Evolutionary conservation across 345 rosid species (phyloP), one percentile per base, ranked within the genome.

Genomic region (Adansonia digitata): DNA sequence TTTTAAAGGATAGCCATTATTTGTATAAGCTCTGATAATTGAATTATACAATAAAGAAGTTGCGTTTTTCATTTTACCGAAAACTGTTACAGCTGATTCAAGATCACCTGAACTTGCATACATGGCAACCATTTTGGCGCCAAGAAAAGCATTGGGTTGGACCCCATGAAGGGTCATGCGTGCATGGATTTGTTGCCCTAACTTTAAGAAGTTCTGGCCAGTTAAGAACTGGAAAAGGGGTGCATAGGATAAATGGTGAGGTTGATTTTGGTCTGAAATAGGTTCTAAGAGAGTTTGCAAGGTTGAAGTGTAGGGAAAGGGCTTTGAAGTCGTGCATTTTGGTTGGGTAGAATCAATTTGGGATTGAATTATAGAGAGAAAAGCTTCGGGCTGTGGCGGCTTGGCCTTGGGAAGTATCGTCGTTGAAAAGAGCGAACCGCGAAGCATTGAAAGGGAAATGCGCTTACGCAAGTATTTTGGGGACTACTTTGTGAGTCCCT

Each of bases 171-270:
- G 82, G 51, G 78, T 66, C 78, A 87, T 67, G 72, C 78, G 83
- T 45, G 86, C 87, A 61, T 87, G 88, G 66, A 85, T 78, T 82
- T 85, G 86, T 56, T 69, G 79, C 35, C 85, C 85, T 37, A 83
- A 69, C 6, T 61, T 80, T 73, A 68, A 77, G 29, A 71, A 68
- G 70, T 71, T 45, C 59, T 48, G 74, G 71, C 74, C 81, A 0
- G 85, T 80, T n/a, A 83, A 53, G 43, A 77, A 74, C 77, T 80
- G 83, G 79, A 83, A 83, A 66, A 83, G 18, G 46, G 81, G 85
- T 7, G 81, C 81, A 51, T 77, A 83, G 6, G 74, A 64, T 42
- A 67, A 61, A 31, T 70, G 74, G 27, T 65, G 81, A 46, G 78
- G 81, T 10, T 27, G 73, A 42, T 35, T 12, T 39, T 71, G 81